phyloP scores from a whole-genome alignment of 192 early-diverging fungal genomes.

The Geosiphon pyriformis region DNA sequence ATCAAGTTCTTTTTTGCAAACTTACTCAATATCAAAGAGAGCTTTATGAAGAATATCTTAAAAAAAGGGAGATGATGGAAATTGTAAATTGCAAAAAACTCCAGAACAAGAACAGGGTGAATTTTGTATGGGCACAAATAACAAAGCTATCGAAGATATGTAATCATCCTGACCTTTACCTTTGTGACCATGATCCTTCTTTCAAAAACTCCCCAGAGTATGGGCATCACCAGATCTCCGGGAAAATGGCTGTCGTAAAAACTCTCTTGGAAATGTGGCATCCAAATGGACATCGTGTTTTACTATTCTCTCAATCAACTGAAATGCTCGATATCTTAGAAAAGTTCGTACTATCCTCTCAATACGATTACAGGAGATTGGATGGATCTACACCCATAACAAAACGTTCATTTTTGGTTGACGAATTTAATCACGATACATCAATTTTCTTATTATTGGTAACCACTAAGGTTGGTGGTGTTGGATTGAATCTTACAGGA shows the following conservation, averaged over 20 bases:
- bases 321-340: slow-evolving; percentile 96
- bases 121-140: neutral
- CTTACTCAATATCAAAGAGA: slow-evolving; percentile 67
- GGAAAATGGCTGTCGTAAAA: slow-evolving; percentile 88
- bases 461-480: slow-evolving; percentile 96
- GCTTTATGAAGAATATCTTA: slow-evolving; percentile 69
- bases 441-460: slow-evolving; percentile 84
- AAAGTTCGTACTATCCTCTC: slow-evolving; percentile 53
- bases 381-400: slow-evolving; percentile 93
- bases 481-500: slow-evolving; percentile 92
- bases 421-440: slow-evolving; percentile 71
- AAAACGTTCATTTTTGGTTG: slow-evolving; percentile 75
- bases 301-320: slow-evolving; percentile 92
- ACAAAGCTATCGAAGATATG: slow-evolving; percentile 82
- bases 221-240: slow-evolving; percentile 60
- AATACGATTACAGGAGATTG: slow-evolving; percentile 79
- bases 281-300: slow-evolving; percentile 70
- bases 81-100: slow-evolving; percentile 79
- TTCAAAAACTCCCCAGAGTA: slow-evolving; percentile 45
- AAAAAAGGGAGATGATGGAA: slow-evolving; percentile 63
- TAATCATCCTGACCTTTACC: slow-evolving; percentile 86
- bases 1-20: slow-evolving; percentile 91
- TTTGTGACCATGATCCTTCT: slow-evolving; percentile 22
- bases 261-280: slow-evolving; percentile 84
- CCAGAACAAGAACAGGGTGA: slow-evolving; percentile 60